These are phyloP conservation scores for Aphanomyces cochlioides DNA, from an alignment of 352 stramenopile species.

Conservation along the genomic window DNA sequence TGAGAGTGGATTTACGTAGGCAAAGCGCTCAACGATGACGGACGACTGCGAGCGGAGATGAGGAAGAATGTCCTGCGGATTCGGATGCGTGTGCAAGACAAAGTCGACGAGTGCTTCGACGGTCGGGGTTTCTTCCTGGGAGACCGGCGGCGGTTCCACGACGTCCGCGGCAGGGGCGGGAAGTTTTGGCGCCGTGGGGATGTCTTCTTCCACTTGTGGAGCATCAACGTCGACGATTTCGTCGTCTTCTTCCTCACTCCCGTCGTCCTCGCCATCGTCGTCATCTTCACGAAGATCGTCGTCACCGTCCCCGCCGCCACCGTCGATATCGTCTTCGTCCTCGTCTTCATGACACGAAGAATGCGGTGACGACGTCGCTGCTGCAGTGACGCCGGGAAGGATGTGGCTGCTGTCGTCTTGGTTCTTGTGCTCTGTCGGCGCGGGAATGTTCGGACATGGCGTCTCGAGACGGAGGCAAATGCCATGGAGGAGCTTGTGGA, in stretches of 20 bases:
- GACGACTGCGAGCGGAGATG: neutral
- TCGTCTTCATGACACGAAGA: neutral
- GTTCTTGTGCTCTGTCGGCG: neutral
- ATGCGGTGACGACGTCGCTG: constrained; percentile 28
- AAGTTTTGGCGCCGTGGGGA: neutral
- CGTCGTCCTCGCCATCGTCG: constrained; percentile 19
- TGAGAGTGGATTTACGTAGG: neutral
- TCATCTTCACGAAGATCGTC: constrained; percentile 32
- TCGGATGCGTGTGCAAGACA: neutral
- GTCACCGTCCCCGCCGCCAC: constrained; percentile 40
- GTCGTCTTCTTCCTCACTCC: constrained; percentile 3
- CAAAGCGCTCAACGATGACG: neutral
- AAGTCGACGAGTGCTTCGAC: neutral
- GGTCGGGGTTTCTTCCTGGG: neutral
- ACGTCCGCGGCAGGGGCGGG: neutral
- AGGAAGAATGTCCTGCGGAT: constrained; percentile 15
- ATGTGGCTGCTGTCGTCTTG: neutral
- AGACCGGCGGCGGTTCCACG: constrained; percentile 1
- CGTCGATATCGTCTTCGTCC: constrained; percentile 45
- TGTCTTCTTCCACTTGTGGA: constrained; percentile 15
- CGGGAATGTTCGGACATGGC: neutral
- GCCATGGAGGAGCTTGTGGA: constrained; percentile 2
- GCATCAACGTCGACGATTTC: neutral
- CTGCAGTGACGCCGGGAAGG: constrained; percentile 15
- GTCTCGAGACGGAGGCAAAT: constrained; percentile 6